Conservation (phyloP, 2,329 filamentous ascomycete species). For the Colletotrichum coccodes region DNA sequence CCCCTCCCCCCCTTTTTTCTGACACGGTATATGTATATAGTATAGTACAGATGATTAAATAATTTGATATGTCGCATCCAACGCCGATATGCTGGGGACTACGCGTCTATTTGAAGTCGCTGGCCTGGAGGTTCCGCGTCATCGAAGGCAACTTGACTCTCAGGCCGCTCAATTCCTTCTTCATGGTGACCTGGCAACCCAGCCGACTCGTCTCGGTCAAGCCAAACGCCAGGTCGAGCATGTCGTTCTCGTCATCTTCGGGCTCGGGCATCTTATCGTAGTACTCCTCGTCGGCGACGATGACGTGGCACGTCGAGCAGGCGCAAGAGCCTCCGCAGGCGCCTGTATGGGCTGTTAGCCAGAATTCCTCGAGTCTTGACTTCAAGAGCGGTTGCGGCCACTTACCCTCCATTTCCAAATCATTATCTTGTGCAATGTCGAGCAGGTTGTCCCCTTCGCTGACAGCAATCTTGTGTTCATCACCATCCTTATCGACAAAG, state of each 20-base stretch:
- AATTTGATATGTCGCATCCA: constrained; percentile 12
- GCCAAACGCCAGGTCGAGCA: constrained; percentile 91
- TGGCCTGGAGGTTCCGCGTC: constrained; percentile 95
- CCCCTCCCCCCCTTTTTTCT: neutral
- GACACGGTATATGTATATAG: constrained; percentile 16
- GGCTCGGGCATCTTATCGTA: constrained; percentile 84
- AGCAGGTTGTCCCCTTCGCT: constrained; percentile 90
- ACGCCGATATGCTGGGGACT: constrained; percentile 4
- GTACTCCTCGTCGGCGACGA: constrained; percentile 77
- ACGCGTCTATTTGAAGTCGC: constrained; percentile 75
- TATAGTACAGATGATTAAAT: constrained; percentile 33
- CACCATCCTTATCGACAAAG: constrained; percentile 91
- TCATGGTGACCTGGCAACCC: constrained; percentile 94
- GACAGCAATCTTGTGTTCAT: constrained; percentile 81
- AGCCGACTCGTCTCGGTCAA: constrained; percentile 85
- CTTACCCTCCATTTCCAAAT: constrained; percentile 94
- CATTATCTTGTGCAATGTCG: constrained; percentile 93
- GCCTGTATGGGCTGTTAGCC: constrained; percentile 52
- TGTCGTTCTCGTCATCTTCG: constrained; percentile 86
- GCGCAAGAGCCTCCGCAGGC: constrained; percentile 95
- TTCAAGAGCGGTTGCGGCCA: neutral
- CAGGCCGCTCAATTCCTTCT: constrained; percentile 86
- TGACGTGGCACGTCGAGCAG: constrained; percentile 93
- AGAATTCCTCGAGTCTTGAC: neutral
- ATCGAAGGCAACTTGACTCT: constrained; percentile 88